Base-by-base conservation (phyloP, 2,329 filamentous ascomycete genomes). In the Aquanectria penicillioides region DNA sequence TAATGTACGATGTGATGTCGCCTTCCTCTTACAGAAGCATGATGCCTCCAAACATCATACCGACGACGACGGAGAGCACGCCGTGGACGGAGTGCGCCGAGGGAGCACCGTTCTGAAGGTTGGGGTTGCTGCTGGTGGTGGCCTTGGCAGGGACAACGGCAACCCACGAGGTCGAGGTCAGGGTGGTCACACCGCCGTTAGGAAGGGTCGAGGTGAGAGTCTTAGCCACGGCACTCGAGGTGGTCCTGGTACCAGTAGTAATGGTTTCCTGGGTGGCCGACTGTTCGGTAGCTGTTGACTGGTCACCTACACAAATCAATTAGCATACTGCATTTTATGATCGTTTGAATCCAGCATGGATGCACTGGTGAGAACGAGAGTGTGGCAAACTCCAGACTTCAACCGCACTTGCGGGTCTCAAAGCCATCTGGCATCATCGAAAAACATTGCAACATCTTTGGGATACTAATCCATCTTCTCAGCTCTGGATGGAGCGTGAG, bases 111-210 rank as follows among this genome's bases (percentile, higher is more conserved):
- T 76, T 77, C 62, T 81, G 78, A 25, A 81, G 69, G 25, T 69
- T 71, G 29, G 77, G 73, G 34, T 70, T 67, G 51, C 65, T 64
- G 56, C 62, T 61, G 13, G 61, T 59, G n/a, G 71, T 70, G 9
- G 73, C 52, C 25, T 71, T 62, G 18, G 69, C 63, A 2, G 80
- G 77, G 10, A 77, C 73, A 33, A 80, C 78, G 18, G 74, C 77
- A 3, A 84, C 81, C 67, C 75, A 81, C 0, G 81, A 81, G 2
- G 82, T 84, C n/a, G 77, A 77, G 10, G 81, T 84, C 44, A 83
- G 71, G 11, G 79, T 75, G 3, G 77, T 77, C 50, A 80, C 73
- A 26, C 74, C 77, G 22, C 83, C 83, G 44, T 81, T 72, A 11
- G 73, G 65, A 29, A 78, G 69, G 6, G 81, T 83, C 6, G 79